Evolutionary conservation across 23 red algal genomes (phyloP).

Genomic region (Gracilariopsis chorda): DNA sequence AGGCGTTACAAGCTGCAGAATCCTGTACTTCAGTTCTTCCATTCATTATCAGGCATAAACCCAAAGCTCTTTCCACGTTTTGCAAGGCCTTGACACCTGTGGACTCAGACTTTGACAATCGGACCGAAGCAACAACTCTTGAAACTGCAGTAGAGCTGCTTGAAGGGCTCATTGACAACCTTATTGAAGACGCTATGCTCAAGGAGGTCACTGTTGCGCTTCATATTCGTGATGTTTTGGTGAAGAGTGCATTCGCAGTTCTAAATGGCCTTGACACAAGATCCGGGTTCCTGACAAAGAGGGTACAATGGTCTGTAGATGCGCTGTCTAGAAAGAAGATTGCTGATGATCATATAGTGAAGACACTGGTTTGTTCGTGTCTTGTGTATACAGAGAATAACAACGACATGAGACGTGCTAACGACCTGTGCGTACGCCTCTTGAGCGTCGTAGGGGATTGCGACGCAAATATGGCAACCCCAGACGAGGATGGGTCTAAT

Average conservation of each 20-base stretch:
- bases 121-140: neutral
- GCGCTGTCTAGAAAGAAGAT: constrained; percentile 22
- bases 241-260: neutral
- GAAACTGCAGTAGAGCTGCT: constrained; percentile 23
- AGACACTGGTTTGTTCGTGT: constrained; percentile 30
- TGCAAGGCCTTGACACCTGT: constrained; percentile 31
- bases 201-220: constrained; percentile 19
- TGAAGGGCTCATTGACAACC: constrained; percentile 32
- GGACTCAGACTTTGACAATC: neutral
- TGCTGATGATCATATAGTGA: constrained; percentile 26
- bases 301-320: constrained; percentile 38
- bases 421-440: constrained; percentile 31
- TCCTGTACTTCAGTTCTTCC: neutral
- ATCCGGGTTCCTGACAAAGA: constrained; percentile 32
- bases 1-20: constrained; percentile 37
- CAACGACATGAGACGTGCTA: constrained; percentile 43
- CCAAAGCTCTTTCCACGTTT: neutral
- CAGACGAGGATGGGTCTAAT: neutral
- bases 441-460: constrained; percentile 47
- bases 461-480: constrained; percentile 12
- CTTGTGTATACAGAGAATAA: constrained; percentile 65
- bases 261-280: constrained; percentile 11
- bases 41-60: neutral
- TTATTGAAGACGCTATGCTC: constrained; percentile 6
- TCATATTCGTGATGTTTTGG: neutral